phyloP scores from a whole-genome alignment of 768 basidiomycete genomes.

The Leccinum variicolor region DNA sequence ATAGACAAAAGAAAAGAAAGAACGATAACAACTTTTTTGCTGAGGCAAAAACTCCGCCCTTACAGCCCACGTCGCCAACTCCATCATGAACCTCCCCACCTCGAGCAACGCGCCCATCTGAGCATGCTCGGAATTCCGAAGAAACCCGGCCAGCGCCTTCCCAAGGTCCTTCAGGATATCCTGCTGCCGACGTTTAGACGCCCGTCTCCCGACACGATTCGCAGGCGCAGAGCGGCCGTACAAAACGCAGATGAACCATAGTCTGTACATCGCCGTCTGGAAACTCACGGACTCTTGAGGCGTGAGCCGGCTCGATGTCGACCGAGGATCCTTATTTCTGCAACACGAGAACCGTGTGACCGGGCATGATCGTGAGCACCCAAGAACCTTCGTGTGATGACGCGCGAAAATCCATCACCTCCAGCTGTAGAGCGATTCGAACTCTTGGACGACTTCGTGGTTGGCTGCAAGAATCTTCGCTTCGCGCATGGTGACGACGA shows the following conservation, averaged over 20 bases:
- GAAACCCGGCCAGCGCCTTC: background rate
- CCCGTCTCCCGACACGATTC: background rate
- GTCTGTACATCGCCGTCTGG: background rate
- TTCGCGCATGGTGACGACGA: slow-evolving; percentile 7
- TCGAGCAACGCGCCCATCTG: background rate
- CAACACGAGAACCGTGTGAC: background rate
- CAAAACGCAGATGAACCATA: background rate
- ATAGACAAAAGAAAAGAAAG: background rate
- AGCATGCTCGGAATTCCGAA: background rate
- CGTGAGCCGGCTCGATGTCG: background rate
- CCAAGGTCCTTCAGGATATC: background rate
- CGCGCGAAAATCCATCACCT: slow-evolving; percentile 11
- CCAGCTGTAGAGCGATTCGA: slow-evolving; percentile 20
- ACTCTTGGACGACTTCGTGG: slow-evolving; percentile 10
- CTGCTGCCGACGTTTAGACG: background rate
- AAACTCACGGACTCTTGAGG: background rate
- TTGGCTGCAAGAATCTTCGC: slow-evolving; percentile 11
- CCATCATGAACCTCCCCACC: background rate
- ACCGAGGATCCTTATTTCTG: slow-evolving; percentile 37
- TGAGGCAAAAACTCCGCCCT: background rate
- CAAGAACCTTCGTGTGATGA: background rate
- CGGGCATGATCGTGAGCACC: slow-evolving; percentile 4
- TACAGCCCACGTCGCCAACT: background rate
- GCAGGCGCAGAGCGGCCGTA: background rate
- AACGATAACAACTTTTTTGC: background rate